Evolutionary conservation across 1,284 basidiomycete genomes (phyloP).

Genomic region (Pascua guehoae): DNA sequence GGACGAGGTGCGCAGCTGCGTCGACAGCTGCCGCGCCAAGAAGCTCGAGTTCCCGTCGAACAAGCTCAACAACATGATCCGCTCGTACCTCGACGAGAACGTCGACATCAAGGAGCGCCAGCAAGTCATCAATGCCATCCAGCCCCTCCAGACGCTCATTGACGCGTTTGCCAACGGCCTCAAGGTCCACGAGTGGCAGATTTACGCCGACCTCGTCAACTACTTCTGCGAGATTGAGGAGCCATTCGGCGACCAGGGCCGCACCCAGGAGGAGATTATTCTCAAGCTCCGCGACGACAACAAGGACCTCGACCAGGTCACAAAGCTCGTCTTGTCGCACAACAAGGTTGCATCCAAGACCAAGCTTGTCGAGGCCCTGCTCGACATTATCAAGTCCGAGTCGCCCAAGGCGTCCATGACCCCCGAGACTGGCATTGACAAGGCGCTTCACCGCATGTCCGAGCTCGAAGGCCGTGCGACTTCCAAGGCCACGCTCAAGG

Average conservation of each 20-base stretch:
- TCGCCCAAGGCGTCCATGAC: slow-evolving; percentile 65
- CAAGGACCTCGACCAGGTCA: slow-evolving; percentile 90
- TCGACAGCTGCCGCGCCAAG: slow-evolving; percentile 71
- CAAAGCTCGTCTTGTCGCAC: slow-evolving; percentile 85
- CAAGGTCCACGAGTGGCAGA: slow-evolving; percentile 75
- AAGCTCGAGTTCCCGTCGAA: slow-evolving; percentile 79
- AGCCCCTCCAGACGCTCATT: slow-evolving; percentile 69
- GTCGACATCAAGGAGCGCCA: slow-evolving; percentile 72
- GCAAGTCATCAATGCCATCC: slow-evolving; percentile 70
- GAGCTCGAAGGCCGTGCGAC: slow-evolving; percentile 81
- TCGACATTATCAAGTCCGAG: slow-evolving; percentile 82
- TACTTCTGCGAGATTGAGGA: slow-evolving; percentile 68
- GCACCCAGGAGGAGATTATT: slow-evolving; percentile 84
- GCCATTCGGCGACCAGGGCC: slow-evolving; percentile 72
- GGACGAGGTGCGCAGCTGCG: slow-evolving; percentile 71
- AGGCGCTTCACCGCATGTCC: slow-evolving; percentile 50
- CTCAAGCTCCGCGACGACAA: slow-evolving; percentile 85
- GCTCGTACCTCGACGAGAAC: slow-evolving; percentile 78
- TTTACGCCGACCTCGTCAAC: slow-evolving; percentile 47
- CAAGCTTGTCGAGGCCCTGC: slow-evolving; percentile 75
- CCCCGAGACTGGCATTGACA: slow-evolving; percentile 42
- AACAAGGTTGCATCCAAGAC: slow-evolving; percentile 92
- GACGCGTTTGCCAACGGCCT: slow-evolving; percentile 79
- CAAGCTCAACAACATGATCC: slow-evolving; percentile 56
- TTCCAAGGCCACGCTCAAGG: slow-evolving; percentile 85